Evolutionary conservation across 2,329 filamentous ascomycete species (phyloP), one percentile per base, ranked within the genome.

Genomic region (Tolypocladium pustulatum): DNA sequence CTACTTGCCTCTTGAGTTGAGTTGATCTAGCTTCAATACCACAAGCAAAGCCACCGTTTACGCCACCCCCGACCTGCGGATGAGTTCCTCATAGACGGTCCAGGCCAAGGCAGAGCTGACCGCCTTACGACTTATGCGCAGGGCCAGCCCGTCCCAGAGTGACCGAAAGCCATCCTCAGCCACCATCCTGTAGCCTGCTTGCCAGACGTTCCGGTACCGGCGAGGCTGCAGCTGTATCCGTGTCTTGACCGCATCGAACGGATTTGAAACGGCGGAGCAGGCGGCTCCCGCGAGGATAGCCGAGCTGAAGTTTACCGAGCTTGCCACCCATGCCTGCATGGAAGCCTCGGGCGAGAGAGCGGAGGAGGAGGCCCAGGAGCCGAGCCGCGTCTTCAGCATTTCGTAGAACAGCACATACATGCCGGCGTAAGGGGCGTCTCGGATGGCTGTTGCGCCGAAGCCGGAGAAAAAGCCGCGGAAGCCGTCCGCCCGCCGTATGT

Each of bases 191-290:
- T 79, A 82, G 46, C 82, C 85, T 0, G 92, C 91, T 61, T 89
- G 85, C 64, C 89, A 73, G 81, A 93, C 90, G 67, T 97, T 97
- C 38, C 81, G 80, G 69, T 97, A 99, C 59, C 83, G 81, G 8
- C 78, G 79, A 4, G 94, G 94, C 77, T 95, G 90, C 38, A 99
- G 79, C 75, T 99, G 94, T 65, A 99, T 85, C 55, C 94, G 80
- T 27, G 94, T 99, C 77, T 99, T 99, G 72, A 97, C 86, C 0
- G 91, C 91, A 73, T 99, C 94, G 68, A 97, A 97, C 0, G 94
- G 94, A 71, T 99, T 99, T 10, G 94, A 97, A 41, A 97, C 80
- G 4, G 88, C 87, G 0, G 92, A 97, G 58, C 91, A 95, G 36
- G 89, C 76, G 1, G 87, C 88, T 0, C 91, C 93, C 4, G 93